Conservation (phyloP, 1,139 yeast genomes). For the Entelexis sorbosivorans region DNA sequence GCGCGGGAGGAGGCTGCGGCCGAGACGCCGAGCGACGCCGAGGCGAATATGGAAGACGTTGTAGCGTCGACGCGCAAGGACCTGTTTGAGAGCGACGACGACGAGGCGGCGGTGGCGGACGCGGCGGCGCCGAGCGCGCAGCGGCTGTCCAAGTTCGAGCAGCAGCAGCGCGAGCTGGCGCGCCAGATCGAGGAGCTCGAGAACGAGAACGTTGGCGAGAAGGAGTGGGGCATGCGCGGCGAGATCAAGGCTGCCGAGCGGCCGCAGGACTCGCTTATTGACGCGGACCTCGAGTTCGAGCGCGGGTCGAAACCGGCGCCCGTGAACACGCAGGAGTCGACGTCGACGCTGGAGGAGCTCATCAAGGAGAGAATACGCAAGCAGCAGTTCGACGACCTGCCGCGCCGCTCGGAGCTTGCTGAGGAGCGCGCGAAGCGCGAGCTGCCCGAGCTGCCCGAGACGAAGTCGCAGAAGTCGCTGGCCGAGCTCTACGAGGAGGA, state of each 20-base stretch:
- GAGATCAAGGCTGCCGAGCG: conserved; percentile 75
- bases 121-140: conserved; percentile 25
- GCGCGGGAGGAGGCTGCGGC: conserved; percentile 22
- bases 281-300: conserved; percentile 48
- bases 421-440: conserved; percentile 13
- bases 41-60: conserved; percentile 37
- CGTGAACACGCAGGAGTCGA: conserved; percentile 76
- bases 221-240: conserved; percentile 91
- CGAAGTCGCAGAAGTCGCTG: conserved; percentile 74
- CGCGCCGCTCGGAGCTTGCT: conserved; percentile 45
- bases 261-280: conserved; percentile 70
- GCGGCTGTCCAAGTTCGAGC: conserved; percentile 66
- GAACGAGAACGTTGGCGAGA: conserved; percentile 77
- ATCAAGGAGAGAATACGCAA: conserved; percentile 68
- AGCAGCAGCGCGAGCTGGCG: conserved; percentile 66
- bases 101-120: conserved; percentile 26
- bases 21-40: conserved; percentile 7
- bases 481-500: conserved; percentile 92
- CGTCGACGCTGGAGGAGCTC: conserved; percentile 78
- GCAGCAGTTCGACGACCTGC: conserved; percentile 74
- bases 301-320: conserved; percentile 79
- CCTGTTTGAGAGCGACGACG: conserved; percentile 38
- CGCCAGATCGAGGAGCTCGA: conserved; percentile 70
- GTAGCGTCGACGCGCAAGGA: conserved; percentile 44
- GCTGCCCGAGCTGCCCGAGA: conserved; percentile 56